Base-by-base conservation (phyloP, 139 green algal genomes). In the Bryopsis sp. region DNA sequence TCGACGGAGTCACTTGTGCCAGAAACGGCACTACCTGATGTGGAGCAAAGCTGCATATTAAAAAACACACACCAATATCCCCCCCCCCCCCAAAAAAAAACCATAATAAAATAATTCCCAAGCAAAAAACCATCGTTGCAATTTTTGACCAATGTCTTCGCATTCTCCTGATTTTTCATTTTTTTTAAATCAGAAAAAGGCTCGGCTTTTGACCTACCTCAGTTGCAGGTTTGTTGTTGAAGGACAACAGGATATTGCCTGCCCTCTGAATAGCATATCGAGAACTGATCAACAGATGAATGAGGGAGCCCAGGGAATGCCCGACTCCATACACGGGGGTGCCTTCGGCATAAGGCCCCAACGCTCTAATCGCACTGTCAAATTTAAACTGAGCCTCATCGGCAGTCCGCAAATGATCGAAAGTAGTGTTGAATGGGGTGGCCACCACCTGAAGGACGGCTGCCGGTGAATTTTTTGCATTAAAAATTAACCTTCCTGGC, bases 361-460 rank as follows among this genome's bases (percentile, higher is more conserved):
- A 74, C 6, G 75, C 69, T 5, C 79, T 77, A 47, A 92, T 69
- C 69, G 71, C 80, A 37, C 81, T 67, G 71, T 94, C 84, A 74
- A 92, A 96, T 69, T 85, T 88, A 75, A 87, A 92, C 73, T 95
- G 82, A 3, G 82, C 74, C 72, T 96, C 92, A 64, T 97, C 89
- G 3, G 87, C 87, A 47, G 88, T 83, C n/a, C 82, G 72, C 67
- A 95, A 48, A 75, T 97, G 92, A 75, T 98, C 88, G 69, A 98
- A 95, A 39, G 74, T 77, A 29, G 85, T 96, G 50, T 59, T 74
- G 75, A 79, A 90, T 0, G 90, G 89, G 2, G 84, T 91, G 19
- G 90, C 85, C 0, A 98, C 77, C 0, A 96, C 39, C 82, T 86
- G 77, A 47, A 71, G 32, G 43, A 54, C 11, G 43, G 15, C 11